A percentile compares a stretch with the other conserved stretches of the same genome.
phyloP scores from a whole-genome alignment of 495 filamentous ascomycete genomes.

The Hypoxylon cercidicola region DNA sequence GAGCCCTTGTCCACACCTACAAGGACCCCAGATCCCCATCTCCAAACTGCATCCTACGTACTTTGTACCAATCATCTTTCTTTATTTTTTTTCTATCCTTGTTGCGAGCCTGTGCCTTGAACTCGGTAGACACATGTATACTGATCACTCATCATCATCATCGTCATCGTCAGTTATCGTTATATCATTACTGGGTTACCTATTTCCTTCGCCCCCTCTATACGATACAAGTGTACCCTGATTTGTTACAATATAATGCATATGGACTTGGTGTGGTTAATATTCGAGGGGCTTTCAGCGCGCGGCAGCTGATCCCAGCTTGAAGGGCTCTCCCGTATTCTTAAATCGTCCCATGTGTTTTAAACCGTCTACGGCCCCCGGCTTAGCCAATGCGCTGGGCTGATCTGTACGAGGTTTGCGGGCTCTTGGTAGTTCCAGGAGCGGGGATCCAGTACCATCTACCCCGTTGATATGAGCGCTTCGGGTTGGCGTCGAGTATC shows the following conservation, averaged over 20 bases:
- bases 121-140: background rate
- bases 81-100: background rate
- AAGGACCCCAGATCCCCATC: conserved; percentile 38
- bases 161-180: background rate
- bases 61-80: conserved; percentile 16
- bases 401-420: conserved; percentile 22
- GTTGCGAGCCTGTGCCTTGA: background rate
- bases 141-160: conserved; percentile 3
- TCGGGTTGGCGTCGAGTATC: conserved; percentile 17
- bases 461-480: conserved; percentile 33
- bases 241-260: too few species aligned
- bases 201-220: background rate
- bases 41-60: conserved; percentile 25
- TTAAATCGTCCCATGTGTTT: conserved; percentile 23
- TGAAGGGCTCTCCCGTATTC: background rate
- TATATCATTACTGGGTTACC: background rate
- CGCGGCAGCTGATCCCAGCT: background rate
- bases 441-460: conserved; percentile 24
- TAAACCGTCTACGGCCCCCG: conserved; percentile 15
- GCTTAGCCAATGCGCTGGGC: conserved; percentile 30
- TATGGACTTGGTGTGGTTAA: background rate
- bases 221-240: background rate
- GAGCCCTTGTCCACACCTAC: conserved; percentile 31
- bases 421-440: conserved; percentile 12
- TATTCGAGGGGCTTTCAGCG: background rate